phyloP scores from a whole-genome alignment of 192 early-diverging fungal genomes.

The Spizellomyces sp. region DNA sequence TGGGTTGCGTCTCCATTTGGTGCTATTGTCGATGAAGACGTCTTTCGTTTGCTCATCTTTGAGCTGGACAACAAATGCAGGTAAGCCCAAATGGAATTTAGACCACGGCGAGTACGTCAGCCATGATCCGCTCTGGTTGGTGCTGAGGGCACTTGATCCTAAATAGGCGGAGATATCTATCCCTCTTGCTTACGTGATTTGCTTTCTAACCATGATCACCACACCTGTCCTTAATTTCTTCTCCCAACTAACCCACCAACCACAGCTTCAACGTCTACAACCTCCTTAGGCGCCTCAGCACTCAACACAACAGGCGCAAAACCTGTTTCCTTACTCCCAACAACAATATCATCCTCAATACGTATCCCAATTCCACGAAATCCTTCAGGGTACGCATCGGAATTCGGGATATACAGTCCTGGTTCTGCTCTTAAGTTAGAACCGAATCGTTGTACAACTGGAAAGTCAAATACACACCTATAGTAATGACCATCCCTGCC shows the following conservation, averaged over 20 bases:
- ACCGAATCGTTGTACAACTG: background rate
- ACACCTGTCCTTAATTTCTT: too few relatives aligned
- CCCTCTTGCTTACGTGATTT: too few relatives aligned
- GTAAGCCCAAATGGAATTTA: too few relatives aligned
- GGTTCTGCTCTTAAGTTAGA: constrained; percentile 62
- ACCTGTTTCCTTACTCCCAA: constrained; percentile 61
- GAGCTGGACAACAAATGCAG: too few relatives aligned
- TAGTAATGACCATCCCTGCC: constrained; percentile 88
- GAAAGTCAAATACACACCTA: constrained; percentile 50
- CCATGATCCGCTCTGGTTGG: too few relatives aligned
- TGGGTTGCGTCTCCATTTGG: background rate
- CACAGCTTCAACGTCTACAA: constrained; percentile 68
- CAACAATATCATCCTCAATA: constrained; percentile 93
- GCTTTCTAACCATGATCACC: too few relatives aligned
- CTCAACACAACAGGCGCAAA: constrained; percentile 69
- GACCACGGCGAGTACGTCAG: too few relatives aligned
- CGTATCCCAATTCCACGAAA: constrained; percentile 91
- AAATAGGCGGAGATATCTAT: too few relatives aligned
- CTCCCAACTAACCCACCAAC: constrained; percentile 18
- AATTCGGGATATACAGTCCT: constrained; percentile 86
- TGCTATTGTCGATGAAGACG: too few relatives aligned
- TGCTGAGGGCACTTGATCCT: too few relatives aligned
- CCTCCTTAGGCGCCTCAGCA: constrained; percentile 77
- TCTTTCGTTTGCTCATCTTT: too few relatives aligned
- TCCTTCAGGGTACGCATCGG: constrained; percentile 73